Percentiles rank a stretch among this genome's conserved stretches.
Conservation (phyloP, 257 asterid genomes). For the Striga asiatica region DNA sequence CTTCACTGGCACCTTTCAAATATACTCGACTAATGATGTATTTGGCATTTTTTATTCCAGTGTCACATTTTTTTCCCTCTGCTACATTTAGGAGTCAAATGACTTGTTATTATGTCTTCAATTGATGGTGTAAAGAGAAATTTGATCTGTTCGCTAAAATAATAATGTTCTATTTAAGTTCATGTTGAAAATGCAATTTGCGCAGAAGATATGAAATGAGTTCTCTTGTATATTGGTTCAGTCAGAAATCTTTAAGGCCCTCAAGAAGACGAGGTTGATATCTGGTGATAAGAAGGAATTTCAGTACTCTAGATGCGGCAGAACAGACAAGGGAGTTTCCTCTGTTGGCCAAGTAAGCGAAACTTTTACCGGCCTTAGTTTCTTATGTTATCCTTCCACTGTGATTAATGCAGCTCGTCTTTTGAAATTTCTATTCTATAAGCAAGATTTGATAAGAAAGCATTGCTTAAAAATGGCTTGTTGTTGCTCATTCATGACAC, state of each 20-base stretch:
- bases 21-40: neutral
- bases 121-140: neutral
- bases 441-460: neutral
- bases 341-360: slow-evolving; percentile 89
- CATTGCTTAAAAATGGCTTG: neutral
- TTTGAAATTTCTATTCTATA: slow-evolving; percentile 4
- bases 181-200: neutral
- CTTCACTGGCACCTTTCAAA: neutral
- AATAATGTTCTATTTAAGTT: neutral
- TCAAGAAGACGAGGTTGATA: slow-evolving; percentile 64
- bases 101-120: slow-evolving; percentile 7
- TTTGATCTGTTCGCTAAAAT: neutral
- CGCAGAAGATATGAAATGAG: slow-evolving; percentile 2
- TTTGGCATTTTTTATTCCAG: neutral
- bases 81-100: neutral
- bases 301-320: slow-evolving; percentile 90
- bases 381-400: slow-evolving; percentile 1
- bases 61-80: neutral
- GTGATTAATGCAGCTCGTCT: neutral
- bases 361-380: slow-evolving; percentile 4
- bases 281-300: slow-evolving; percentile 69
- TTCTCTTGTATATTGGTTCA: slow-evolving; percentile 26
- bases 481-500: too few species aligned
- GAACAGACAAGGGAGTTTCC: slow-evolving; percentile 98
- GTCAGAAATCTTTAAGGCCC: slow-evolving; percentile 90